Evolutionary conservation across 148 eudicot genomes (phyloP).

Genomic region (Rhododendron kiyosumense): DNA sequence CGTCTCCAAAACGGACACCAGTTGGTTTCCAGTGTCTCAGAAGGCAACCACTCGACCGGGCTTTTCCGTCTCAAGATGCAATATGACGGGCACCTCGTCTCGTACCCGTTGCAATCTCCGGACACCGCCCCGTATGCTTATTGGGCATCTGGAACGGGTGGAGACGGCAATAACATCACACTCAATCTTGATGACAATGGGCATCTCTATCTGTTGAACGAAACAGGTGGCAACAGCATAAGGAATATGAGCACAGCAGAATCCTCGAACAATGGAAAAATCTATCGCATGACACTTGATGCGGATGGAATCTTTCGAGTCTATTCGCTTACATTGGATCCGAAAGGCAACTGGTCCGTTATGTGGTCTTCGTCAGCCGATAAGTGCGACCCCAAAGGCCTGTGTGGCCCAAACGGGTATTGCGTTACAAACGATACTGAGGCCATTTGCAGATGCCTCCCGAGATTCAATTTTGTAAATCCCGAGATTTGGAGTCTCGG

Average conservation of each 20-base stretch:
- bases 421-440: accelerated
- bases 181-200: slow-evolving; percentile 26
- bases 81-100: slow-evolving; percentile 22
- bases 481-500: slow-evolving; percentile 18
- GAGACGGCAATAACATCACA: slow-evolving; percentile 2
- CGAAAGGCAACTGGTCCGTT: too few species aligned
- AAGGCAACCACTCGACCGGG: slow-evolving; percentile 13
- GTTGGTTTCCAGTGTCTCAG: slow-evolving; percentile 17
- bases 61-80: slow-evolving; percentile 25
- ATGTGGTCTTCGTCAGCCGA: too few species aligned
- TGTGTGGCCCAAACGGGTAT: too few species aligned
- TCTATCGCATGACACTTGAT: slow-evolving; percentile 16
- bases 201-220: slow-evolving; percentile 23
- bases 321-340: slow-evolving; percentile 10
- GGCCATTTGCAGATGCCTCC: slow-evolving; percentile 1
- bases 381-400: too few species aligned
- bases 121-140: neutral
- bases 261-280: neutral
- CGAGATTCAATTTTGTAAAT: slow-evolving; percentile 22
- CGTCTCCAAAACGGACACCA: neutral
- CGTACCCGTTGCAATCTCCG: neutral
- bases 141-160: neutral
- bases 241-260: slow-evolving; percentile 15
- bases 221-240: neutral
- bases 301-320: slow-evolving; percentile 30